A percentile compares a stretch with the other conserved stretches of the same genome.
Evolutionary conservation across 2,329 filamentous ascomycete genomes (phyloP).

Genomic region (Xylariaceae sp.): DNA sequence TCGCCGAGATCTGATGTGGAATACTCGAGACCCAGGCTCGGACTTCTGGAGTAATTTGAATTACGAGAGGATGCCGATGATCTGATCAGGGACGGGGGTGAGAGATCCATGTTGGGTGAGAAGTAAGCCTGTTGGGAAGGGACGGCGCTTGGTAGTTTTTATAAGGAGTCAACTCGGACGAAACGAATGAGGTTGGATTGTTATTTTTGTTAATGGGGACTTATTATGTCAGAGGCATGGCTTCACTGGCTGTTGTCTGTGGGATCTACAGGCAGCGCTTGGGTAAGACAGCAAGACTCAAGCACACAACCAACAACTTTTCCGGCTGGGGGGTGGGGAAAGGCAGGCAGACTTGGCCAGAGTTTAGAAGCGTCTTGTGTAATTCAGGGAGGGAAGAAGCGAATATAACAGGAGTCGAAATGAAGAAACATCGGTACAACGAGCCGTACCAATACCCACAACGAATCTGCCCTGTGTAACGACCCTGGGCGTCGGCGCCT

Average conservation of each 20-base stretch:
- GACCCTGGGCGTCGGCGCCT: neutral
- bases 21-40: slow-evolving; percentile 42
- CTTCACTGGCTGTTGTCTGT: slow-evolving; percentile 3
- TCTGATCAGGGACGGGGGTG: slow-evolving; percentile 45
- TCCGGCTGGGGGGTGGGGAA: neutral
- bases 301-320: neutral
- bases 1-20: slow-evolving; percentile 43
- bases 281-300: slow-evolving; percentile 9
- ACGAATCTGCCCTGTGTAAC: neutral
- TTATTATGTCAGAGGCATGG: slow-evolving; percentile 21
- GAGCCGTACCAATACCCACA: neutral
- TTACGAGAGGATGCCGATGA: slow-evolving; percentile 42
- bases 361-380: neutral
- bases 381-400: neutral
- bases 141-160: slow-evolving; percentile 18
- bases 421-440: neutral
- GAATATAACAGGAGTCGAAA: neutral
- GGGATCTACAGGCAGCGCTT: slow-evolving; percentile 6
- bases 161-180: slow-evolving; percentile 11
- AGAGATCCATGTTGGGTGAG: slow-evolving; percentile 43
- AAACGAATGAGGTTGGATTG: slow-evolving; percentile 15
- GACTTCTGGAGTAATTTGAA: slow-evolving; percentile 42
- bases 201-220: slow-evolving; percentile 4
- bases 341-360: neutral
- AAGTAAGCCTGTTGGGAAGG: slow-evolving; percentile 5